Conservation (phyloP, 768 basidiomycete genomes). For the Gloeophyllum trabeum region DNA sequence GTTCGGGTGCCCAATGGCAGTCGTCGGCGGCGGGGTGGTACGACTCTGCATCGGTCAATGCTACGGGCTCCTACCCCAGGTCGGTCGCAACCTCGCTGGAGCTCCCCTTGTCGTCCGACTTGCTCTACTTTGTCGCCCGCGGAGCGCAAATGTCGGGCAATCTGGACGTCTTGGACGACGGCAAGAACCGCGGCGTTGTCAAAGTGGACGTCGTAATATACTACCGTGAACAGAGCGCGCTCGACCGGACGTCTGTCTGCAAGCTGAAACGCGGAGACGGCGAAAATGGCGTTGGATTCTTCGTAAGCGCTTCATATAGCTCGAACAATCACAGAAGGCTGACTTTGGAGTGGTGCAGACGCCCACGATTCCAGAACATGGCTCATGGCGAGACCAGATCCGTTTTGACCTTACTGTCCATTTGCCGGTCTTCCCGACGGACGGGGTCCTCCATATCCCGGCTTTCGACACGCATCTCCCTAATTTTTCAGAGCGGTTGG, state of each 20-base stretch:
- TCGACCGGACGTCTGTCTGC: constrained; percentile 12
- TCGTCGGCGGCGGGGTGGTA: too few species aligned
- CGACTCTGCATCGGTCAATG: too few species aligned
- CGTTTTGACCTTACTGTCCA: constrained; percentile 24
- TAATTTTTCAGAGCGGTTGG: constrained; percentile 26
- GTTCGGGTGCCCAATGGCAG: too few species aligned
- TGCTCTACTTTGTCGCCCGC: constrained; percentile 4
- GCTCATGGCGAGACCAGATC: constrained; percentile 10
- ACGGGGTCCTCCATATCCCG: constrained; percentile 22
- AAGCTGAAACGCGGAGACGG: constrained; percentile 7
- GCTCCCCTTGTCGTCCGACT: constrained; percentile 1
- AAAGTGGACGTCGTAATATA: constrained; percentile 11
- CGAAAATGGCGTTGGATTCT: constrained; percentile 18
- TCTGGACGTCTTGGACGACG: constrained; percentile 7
- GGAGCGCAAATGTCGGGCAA: constrained; percentile 6
- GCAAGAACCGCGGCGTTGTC: constrained; percentile 6
- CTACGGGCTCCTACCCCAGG: too few species aligned
- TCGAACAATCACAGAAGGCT: neutral
- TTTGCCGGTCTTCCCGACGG: constrained; percentile 20
- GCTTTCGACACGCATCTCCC: constrained; percentile 30
- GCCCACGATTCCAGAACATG: constrained; percentile 8
- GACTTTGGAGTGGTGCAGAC: constrained; percentile 16
- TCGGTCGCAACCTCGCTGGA: too few species aligned
- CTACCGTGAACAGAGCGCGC: constrained; percentile 7
- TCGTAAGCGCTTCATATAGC: constrained; percentile 9